phyloP scores from a whole-genome alignment of 192 early-diverging fungal species.

The Entomortierella beljakovae region DNA sequence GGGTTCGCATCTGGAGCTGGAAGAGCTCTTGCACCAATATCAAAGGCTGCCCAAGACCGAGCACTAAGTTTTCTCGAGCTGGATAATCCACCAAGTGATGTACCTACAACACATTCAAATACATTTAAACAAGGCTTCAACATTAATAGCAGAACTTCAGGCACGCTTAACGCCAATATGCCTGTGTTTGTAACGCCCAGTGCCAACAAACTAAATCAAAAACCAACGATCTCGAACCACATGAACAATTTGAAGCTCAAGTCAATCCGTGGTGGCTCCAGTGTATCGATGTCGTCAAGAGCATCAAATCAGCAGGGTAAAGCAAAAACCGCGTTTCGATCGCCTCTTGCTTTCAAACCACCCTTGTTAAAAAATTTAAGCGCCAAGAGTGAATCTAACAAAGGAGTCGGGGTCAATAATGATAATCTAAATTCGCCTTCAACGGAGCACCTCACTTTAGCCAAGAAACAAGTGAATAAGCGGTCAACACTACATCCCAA shows the following conservation, averaged over 20 bases:
- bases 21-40: slow-evolving; percentile 19
- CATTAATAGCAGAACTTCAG: background rate
- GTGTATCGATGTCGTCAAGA: background rate
- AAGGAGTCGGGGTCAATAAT: background rate
- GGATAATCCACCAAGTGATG: background rate
- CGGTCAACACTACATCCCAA: slow-evolving; percentile 22
- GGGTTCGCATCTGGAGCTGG: slow-evolving; percentile 25
- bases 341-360: slow-evolving; percentile 27
- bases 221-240: slow-evolving; percentile 21
- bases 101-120: background rate
- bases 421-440: background rate
- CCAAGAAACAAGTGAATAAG: background rate
- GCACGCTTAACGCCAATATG: background rate
- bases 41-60: slow-evolving; percentile 23
- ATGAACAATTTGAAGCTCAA: slow-evolving; percentile 44
- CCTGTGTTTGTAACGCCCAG: background rate
- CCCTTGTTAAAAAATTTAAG: background rate
- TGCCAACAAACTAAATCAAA: background rate
- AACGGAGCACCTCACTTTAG: background rate
- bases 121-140: background rate
- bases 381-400: background rate
- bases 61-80: slow-evolving; percentile 21
- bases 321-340: slow-evolving; percentile 17
- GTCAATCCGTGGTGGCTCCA: slow-evolving; percentile 12
- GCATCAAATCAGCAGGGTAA: background rate